A percentile compares a stretch with the other conserved stretches of the same genome.
Evolutionary conservation across 192 early-diverging fungal species (phyloP).

Genomic region (Dissophora ornata): DNA sequence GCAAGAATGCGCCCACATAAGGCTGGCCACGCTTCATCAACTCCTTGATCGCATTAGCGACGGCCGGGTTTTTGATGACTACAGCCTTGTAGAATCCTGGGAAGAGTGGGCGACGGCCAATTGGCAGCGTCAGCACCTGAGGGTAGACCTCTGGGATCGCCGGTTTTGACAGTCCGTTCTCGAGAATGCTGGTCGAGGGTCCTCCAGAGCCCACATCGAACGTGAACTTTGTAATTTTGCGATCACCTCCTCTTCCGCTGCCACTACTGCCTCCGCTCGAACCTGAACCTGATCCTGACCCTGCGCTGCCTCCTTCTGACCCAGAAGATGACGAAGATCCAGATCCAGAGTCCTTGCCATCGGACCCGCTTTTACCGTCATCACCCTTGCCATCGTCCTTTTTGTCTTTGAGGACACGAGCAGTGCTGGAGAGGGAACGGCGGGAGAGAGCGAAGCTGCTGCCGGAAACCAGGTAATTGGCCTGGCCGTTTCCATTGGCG

Average conservation of each 20-base stretch:
- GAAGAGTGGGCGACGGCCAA: slow-evolving; percentile 92
- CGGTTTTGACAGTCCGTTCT: slow-evolving; percentile 77
- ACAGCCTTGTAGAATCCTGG: slow-evolving; percentile 99
- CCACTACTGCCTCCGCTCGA: neutral
- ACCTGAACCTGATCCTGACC: slow-evolving; percentile 23
- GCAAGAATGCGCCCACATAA: slow-evolving; percentile 95
- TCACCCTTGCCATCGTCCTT: slow-evolving; percentile 16
- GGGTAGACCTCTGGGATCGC: slow-evolving; percentile 93
- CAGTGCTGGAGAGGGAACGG: slow-evolving; percentile 40
- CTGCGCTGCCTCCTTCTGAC: slow-evolving; percentile 15
- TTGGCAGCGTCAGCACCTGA: slow-evolving; percentile 92
- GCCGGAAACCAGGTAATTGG: neutral
- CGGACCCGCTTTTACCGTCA: slow-evolving; percentile 25
- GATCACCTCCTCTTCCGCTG: no score
- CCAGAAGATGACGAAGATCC: slow-evolving; percentile 27
- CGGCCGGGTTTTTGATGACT: slow-evolving; percentile 94
- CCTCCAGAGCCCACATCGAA: slow-evolving; percentile 54
- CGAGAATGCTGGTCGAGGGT: slow-evolving; percentile 62
- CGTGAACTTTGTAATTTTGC: slow-evolving; percentile 36
- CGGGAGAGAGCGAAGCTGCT: slow-evolving; percentile 14
- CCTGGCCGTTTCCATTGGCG: neutral
- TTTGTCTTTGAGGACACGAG: slow-evolving; percentile 41
- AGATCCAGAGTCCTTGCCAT: slow-evolving; percentile 33
- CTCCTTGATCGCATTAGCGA: slow-evolving; percentile 91
- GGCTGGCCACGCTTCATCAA: slow-evolving; percentile 92